These are phyloP conservation scores for Iris pallida DNA, from an alignment of 116 monocot genomes.

Conservation along the genomic window DNA sequence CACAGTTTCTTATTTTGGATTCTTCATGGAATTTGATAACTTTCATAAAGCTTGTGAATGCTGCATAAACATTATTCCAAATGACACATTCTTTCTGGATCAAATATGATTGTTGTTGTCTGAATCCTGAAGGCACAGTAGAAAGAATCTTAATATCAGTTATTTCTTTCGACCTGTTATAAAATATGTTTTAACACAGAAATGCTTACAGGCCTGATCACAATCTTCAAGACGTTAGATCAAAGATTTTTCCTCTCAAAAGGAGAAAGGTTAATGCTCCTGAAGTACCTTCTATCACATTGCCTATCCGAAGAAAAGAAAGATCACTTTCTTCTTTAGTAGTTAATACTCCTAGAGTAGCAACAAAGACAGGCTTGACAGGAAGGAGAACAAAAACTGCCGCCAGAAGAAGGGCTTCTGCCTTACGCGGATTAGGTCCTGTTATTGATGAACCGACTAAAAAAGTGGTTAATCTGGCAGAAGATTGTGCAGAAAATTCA, in stretches of 20 bases:
- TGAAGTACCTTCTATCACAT: conserved; percentile 56
- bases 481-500: conserved; percentile 29
- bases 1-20: no score
- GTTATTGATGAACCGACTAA: conserved; percentile 27
- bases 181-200: not conserved
- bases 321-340: conserved; percentile 92
- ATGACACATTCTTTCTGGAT: no score
- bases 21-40: no score
- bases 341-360: conserved; percentile 69
- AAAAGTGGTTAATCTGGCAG: conserved; percentile 34
- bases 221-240: conserved; percentile 79
- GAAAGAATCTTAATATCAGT: not conserved
- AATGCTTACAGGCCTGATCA: conserved; percentile 74
- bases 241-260: conserved; percentile 89
- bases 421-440: conserved; percentile 34
- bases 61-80: no score
- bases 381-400: conserved; percentile 73
- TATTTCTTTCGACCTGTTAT: not conserved
- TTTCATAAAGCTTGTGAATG: no score
- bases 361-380: conserved; percentile 54
- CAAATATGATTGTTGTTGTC: no score
- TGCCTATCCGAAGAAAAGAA: conserved; percentile 89
- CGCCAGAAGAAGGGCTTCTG: conserved; percentile 52
- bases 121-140: no score
- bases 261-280: conserved; percentile 57